phyloP scores from a whole-genome alignment of 257 asterid genomes.

The Nicotiana knightiana region DNA sequence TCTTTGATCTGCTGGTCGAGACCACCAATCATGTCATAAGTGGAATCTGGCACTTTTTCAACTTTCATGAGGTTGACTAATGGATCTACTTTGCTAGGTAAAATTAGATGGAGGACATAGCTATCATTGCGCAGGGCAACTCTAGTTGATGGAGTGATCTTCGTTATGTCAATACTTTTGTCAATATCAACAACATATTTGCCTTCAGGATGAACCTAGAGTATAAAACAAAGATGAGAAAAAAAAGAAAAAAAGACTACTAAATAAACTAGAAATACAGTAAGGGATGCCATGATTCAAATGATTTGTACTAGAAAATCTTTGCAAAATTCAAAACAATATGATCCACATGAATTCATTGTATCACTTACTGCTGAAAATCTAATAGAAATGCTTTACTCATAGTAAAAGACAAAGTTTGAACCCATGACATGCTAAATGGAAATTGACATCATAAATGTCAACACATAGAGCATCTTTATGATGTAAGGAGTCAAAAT shows the following conservation, averaged over 20 bases:
- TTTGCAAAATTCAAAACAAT: background rate
- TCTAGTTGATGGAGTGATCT: conserved; percentile 86
- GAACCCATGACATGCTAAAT: background rate
- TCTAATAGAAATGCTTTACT: background rate
- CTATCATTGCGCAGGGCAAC: conserved; percentile 95
- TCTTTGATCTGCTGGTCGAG: conserved; percentile 96
- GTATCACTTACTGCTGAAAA: background rate
- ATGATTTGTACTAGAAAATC: background rate
- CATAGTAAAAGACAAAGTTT: background rate
- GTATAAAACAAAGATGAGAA: conserved; percentile 7
- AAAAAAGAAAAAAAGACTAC: too few species aligned
- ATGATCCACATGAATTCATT: background rate
- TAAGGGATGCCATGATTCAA: background rate
- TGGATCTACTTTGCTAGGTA: conserved; percentile 91
- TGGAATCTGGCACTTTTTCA: conserved; percentile 91
- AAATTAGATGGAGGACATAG: conserved; percentile 82
- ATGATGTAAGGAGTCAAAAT: background rate
- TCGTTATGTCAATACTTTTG: conserved; percentile 81
- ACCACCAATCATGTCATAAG: conserved; percentile 98
- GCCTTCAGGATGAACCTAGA: conserved; percentile 88
- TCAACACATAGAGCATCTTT: background rate
- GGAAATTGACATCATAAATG: background rate
- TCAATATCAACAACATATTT: conserved; percentile 81
- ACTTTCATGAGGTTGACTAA: conserved; percentile 94
- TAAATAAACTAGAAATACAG: background rate